Percentiles rank a stretch among this genome's conserved stretches.
phyloP scores from a whole-genome alignment of 23 red algal species.

The Cyanidioschyzon merolae region DNA sequence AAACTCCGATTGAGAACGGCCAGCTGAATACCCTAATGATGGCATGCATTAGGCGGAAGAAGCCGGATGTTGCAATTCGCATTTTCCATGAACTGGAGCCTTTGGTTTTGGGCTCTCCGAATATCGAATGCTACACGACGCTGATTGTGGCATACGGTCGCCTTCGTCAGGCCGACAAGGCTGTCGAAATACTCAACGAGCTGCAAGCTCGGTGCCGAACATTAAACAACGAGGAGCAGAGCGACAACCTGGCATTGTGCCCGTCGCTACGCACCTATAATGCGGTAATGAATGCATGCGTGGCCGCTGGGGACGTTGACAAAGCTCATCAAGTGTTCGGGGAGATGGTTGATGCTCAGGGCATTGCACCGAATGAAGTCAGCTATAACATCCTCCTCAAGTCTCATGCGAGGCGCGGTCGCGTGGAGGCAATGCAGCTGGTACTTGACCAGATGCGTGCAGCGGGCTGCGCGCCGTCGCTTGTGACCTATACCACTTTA shows the following conservation, averaged over 20 bases:
- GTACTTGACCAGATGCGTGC: neutral
- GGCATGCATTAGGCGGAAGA: neutral
- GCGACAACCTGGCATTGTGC: neutral
- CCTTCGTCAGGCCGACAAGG: neutral
- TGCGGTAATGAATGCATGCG: neutral
- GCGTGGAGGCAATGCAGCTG: slow-evolving; percentile 3
- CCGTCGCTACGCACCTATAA: slow-evolving; percentile 4
- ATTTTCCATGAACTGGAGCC: neutral
- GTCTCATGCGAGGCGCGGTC: neutral
- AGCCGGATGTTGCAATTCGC: neutral
- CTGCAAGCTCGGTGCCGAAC: neutral
- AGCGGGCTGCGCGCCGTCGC: neutral
- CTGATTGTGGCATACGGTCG: neutral
- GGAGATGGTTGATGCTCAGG: neutral
- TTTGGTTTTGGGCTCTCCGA: neutral
- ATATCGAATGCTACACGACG: neutral
- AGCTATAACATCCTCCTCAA: slow-evolving; percentile 15
- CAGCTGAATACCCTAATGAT: neutral
- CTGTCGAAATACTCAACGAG: neutral
- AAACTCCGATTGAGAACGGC: neutral
- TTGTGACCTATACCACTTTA: slow-evolving; percentile 4
- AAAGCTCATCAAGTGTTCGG: neutral
- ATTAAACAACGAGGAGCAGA: neutral
- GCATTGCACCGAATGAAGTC: slow-evolving; percentile 1
- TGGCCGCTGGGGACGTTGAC: neutral